These are phyloP conservation scores for Russula brevipes DNA, from an alignment of 768 basidiomycete genomes.

Conservation along the genomic window DNA sequence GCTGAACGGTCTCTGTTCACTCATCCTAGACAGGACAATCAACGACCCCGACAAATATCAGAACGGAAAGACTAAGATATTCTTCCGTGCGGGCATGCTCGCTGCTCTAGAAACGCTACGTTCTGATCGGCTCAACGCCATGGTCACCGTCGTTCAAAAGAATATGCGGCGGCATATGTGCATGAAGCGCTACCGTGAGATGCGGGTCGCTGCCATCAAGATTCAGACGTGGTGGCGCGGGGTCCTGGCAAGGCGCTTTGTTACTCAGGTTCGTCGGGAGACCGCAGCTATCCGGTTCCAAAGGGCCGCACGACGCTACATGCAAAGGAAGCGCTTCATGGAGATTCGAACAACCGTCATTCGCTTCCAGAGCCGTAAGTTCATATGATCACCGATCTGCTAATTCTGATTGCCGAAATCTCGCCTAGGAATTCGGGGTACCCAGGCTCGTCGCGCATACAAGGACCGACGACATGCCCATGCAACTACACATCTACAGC, in stretches of 20 bases:
- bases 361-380: constrained; percentile 82
- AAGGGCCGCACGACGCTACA: constrained; percentile 58
- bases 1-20: constrained; percentile 71
- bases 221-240: constrained; percentile 96
- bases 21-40: constrained; percentile 81
- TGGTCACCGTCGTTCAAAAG: constrained; percentile 97
- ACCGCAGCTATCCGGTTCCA: constrained; percentile 76
- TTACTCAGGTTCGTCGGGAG: constrained; percentile 65
- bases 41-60: constrained; percentile 96
- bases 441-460: constrained; percentile 58
- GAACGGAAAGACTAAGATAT: constrained; percentile 94
- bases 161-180: constrained; percentile 89
- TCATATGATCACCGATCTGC: neutral
- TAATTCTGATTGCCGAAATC: constrained; percentile 15
- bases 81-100: constrained; percentile 99
- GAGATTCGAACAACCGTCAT: constrained; percentile 57
- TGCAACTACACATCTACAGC: constrained; percentile 74
- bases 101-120: constrained; percentile 90
- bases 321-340: constrained; percentile 68
- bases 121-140: constrained; percentile 76
- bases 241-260: constrained; percentile 68
- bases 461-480: constrained; percentile 47
- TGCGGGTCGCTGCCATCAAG: constrained; percentile 69
- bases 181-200: constrained; percentile 66
- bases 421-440: constrained; percentile 64